A percentile compares a stretch with the other conserved stretches of the same genome.
Conservation (phyloP, 352 stramenopile species). For the Globisporangium lucens region DNA sequence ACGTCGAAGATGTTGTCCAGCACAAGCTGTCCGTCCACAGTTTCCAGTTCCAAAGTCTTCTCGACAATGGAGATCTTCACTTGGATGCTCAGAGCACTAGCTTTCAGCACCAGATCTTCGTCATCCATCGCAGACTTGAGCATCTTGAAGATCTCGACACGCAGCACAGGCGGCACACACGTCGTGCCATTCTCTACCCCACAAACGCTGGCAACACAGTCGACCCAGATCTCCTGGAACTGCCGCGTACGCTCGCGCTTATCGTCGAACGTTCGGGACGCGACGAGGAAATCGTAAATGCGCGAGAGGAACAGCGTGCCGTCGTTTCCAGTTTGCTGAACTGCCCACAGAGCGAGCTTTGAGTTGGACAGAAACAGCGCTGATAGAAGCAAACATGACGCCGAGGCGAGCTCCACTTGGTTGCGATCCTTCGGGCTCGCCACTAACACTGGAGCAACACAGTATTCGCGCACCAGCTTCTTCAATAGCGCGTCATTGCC, state of each 20-base stretch:
- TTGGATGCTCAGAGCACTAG: constrained; percentile 76
- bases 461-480: constrained; percentile 66
- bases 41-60: constrained; percentile 72
- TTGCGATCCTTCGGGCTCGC: constrained; percentile 38
- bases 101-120: constrained; percentile 67
- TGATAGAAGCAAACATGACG: constrained; percentile 69
- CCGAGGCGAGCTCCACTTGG: constrained; percentile 49
- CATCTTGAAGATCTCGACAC: constrained; percentile 79
- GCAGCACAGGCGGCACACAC: constrained; percentile 58
- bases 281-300: constrained; percentile 58
- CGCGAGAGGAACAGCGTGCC: constrained; percentile 49
- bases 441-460: constrained; percentile 57
- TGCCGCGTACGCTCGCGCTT: constrained; percentile 42
- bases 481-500: constrained; percentile 59
- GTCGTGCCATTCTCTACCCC: constrained; percentile 68
- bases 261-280: constrained; percentile 46
- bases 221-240: constrained; percentile 78
- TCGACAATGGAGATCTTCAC: constrained; percentile 83
- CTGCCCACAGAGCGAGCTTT: constrained; percentile 74
- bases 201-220: constrained; percentile 76
- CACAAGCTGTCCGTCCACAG: constrained; percentile 55
- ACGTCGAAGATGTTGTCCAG: constrained; percentile 75
- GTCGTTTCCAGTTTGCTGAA: constrained; percentile 64
- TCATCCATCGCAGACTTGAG: constrained; percentile 62
- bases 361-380: constrained; percentile 79